Evolutionary conservation across 2,329 filamentous ascomycete species (phyloP), one percentile per base, ranked within the genome.

Genomic region (Fusarium pininemorale): DNA sequence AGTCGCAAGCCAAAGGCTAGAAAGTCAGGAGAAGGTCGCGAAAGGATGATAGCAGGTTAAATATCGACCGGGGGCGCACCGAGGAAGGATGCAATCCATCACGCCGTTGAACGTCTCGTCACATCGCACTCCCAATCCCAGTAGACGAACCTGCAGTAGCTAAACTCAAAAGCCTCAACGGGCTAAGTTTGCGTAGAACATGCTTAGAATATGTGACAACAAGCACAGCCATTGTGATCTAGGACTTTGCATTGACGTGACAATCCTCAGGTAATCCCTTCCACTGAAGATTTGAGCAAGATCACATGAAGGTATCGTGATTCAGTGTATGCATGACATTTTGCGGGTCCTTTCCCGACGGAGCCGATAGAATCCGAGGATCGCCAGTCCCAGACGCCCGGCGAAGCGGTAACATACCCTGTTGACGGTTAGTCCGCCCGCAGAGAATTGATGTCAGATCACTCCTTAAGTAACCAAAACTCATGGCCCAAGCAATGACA

Each of bases 341-440:
- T 22, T 42, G 35, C 24, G 42, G 56, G 32, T 37, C 44, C 11
- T 37, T 14, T 10, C 26, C 24, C 51, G 11, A 47, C 28, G 44
- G 26, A 70, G 60, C 66, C 59, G 66, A 66, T 11, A 38, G 1
- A 65, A 50, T 70, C 66, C 66, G 66, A 70, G 18, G 41, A 13
- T 57, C 24, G 28, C 38, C 35, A 50, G 16, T 32, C 15, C 11
- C 22, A 28, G 30, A 20, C 50, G 50, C 50, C 30, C 30, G 30
- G 50, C 30, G 30, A 53, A 3, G 9, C 42, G 64, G 45, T 4
- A 54, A 59, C 56, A n/a, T 28, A 20, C 20, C 65, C 45, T 16
- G 41, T 35, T 47, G 51, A 53, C 8, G 39, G 66, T 69, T 69
- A 69, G 65, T 16, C 22, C 30, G 39, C n/a, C 37, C 42, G 32